Conservation (phyloP, 1,284 basidiomycete species). For the Apiotrichum akiyoshidainum region DNA sequence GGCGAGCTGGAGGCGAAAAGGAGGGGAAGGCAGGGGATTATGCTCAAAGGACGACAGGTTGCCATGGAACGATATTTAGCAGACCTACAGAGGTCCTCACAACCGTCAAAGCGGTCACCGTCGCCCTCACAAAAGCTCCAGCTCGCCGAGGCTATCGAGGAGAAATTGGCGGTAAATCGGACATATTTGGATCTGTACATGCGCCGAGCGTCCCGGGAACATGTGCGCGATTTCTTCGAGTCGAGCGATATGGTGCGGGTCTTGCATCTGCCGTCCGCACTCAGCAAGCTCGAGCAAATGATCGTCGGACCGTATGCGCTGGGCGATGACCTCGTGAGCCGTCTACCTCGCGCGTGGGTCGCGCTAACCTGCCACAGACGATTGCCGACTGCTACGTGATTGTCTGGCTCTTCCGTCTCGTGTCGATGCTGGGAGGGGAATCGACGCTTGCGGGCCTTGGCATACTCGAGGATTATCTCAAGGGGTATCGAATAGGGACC, state of each 20-base stretch:
- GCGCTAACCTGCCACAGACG: conserved; percentile 53
- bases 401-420: conserved; percentile 69
- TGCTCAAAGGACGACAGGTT: conserved; percentile 56
- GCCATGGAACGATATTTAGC: conserved; percentile 59
- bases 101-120: conserved; percentile 26
- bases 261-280: conserved; percentile 52
- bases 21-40: conserved; percentile 40
- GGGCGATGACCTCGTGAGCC: conserved; percentile 56
- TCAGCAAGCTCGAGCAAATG: conserved; percentile 57
- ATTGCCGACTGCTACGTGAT: conserved; percentile 75
- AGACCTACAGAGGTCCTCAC: conserved; percentile 17
- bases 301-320: conserved; percentile 69
- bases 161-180: conserved; percentile 47
- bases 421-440: conserved; percentile 59
- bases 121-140: conserved; percentile 39
- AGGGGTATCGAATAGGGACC: conserved; percentile 37
- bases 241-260: conserved; percentile 53
- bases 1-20: conserved; percentile 47
- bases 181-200: conserved; percentile 48
- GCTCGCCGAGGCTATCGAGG: conserved; percentile 48
- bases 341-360: not conserved
- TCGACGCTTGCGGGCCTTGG: conserved; percentile 52
- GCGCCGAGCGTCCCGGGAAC: conserved; percentile 34
- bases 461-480: conserved; percentile 36
- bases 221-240: conserved; percentile 45